phyloP scores from a whole-genome alignment of 768 basidiomycete genomes.

The Exsudoporus frostii region DNA sequence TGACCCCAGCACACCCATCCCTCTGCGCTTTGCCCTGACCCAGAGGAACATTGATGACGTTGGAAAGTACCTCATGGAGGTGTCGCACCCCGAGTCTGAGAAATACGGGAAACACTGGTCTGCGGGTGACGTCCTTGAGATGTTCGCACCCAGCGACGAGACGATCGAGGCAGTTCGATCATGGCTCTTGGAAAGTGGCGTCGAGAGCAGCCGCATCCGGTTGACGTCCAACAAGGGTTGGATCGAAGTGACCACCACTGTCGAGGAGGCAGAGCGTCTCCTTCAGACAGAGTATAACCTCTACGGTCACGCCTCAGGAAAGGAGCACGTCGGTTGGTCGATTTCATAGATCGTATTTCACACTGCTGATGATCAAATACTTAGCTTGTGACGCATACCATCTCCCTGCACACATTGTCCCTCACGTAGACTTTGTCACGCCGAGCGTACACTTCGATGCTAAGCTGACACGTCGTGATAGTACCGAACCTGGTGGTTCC shows the following conservation, averaged over 20 bases:
- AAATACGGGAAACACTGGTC: conserved; percentile 35
- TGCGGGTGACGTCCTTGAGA: conserved; percentile 21
- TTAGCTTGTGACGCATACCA: conserved; percentile 34
- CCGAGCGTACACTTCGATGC: conserved; percentile 34
- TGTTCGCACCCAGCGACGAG: conserved; percentile 29
- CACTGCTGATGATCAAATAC: not conserved
- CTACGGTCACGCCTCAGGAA: conserved; percentile 28
- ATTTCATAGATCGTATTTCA: not conserved
- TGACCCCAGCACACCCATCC: conserved; percentile 26
- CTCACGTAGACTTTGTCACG: conserved; percentile 35
- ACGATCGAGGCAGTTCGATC: conserved; percentile 23
- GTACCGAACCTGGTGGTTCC: conserved; percentile 6
- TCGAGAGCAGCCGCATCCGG: conserved; percentile 21
- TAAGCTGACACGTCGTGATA: conserved; percentile 16
- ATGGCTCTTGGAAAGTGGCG: conserved; percentile 30
- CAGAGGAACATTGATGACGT: conserved; percentile 31
- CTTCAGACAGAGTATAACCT: conserved; percentile 34
- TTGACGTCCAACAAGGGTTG: conserved; percentile 23
- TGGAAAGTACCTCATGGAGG: conserved; percentile 29
- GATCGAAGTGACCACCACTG: conserved; percentile 28
- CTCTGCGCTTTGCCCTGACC: conserved; percentile 32
- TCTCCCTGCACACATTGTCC: conserved; percentile 28
- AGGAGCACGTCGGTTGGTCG: conserved; percentile 29
- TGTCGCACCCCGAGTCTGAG: conserved; percentile 33
- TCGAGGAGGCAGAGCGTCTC: conserved; percentile 33